A percentile compares a stretch with the other conserved stretches of the same genome.
These are phyloP conservation scores for Chlorella sp. DNA, from an alignment of 139 green algal genomes.

Conservation along the genomic window DNA sequence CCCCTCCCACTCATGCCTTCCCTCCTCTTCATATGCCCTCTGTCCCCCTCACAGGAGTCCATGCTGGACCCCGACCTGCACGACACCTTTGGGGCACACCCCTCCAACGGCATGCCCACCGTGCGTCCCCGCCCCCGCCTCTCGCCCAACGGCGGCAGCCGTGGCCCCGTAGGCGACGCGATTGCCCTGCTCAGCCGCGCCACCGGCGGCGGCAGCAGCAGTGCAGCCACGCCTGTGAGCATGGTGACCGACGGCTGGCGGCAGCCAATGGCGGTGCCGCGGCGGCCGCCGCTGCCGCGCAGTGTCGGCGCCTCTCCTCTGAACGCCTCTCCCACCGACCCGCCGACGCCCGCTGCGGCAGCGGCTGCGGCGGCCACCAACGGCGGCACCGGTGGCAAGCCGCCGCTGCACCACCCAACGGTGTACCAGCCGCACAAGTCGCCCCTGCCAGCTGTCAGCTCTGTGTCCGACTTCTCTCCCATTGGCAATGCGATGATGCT, in stretches of 20 bases:
- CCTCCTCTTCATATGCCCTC: too few species aligned
- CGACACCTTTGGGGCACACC: constrained; percentile 52
- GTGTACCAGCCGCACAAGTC: constrained; percentile 5
- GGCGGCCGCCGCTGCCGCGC: background rate
- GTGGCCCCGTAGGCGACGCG: background rate
- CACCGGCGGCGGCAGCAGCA: background rate
- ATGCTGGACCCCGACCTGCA: constrained; percentile 47
- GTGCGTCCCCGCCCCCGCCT: background rate
- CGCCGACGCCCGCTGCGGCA: background rate
- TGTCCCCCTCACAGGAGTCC: background rate
- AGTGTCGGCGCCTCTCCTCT: background rate
- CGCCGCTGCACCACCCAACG: background rate
- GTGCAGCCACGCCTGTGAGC: background rate
- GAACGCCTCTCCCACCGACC: background rate
- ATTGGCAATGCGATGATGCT: constrained; percentile 6
- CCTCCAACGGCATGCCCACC: background rate
- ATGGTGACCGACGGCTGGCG: background rate
- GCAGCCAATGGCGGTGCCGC: background rate
- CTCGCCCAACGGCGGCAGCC: background rate
- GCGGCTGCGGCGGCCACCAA: background rate
- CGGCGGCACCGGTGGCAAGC: background rate
- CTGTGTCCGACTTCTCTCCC: background rate
- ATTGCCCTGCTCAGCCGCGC: background rate
- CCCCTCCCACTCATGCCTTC: too few species aligned
- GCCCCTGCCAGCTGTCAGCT: background rate